phyloP scores from a whole-genome alignment of 2,329 filamentous ascomycete genomes.

The Neocucurbitaria cava region DNA sequence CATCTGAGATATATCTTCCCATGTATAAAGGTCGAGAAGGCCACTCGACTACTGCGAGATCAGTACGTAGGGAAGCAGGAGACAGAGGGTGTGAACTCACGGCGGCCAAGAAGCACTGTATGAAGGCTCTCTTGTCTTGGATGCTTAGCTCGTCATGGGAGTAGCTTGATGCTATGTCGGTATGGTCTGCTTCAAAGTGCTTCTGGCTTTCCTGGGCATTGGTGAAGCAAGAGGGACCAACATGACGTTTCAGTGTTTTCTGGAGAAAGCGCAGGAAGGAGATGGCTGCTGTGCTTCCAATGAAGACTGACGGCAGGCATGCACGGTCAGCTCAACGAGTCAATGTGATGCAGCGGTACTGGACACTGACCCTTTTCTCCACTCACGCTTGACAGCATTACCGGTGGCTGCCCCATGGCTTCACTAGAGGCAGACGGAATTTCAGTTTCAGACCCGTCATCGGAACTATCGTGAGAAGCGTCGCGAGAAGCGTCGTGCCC shows the following conservation, averaged over 20 bases:
- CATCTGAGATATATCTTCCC: conserved; percentile 28
- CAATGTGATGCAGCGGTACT: too few species aligned
- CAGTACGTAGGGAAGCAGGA: conserved; percentile 25
- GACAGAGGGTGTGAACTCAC: conserved; percentile 37
- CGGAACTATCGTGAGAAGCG: too few species aligned
- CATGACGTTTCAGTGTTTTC: conserved; percentile 56
- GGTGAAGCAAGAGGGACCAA: conserved; percentile 63
- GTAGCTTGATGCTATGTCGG: conserved; percentile 28
- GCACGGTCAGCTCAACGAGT: conserved; percentile 29
- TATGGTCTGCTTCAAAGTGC: conserved; percentile 59
- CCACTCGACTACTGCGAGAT: conserved; percentile 48
- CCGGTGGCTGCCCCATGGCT: conserved; percentile 19
- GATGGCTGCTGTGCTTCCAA: conserved; percentile 60
- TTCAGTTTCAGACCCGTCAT: conserved; percentile 15
- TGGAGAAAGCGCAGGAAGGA: conserved; percentile 64
- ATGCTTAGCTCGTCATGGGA: conserved; percentile 41
- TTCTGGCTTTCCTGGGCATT: conserved; percentile 59
- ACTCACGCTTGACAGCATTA: conserved; percentile 61
- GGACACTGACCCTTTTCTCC: conserved; percentile 55
- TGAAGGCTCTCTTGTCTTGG: conserved; percentile 39
- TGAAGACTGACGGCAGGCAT: conserved; percentile 50
- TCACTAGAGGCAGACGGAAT: conserved; percentile 19
- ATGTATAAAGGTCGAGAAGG: conserved; percentile 48
- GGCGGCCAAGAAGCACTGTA: conserved; percentile 42
- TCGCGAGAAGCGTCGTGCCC: too few species aligned